A percentile compares a stretch with the other conserved stretches of the same genome.
These are phyloP conservation scores for Macrophomina pseudophaseolina DNA, from an alignment of 2,329 filamentous ascomycete species.

Conservation along the genomic window DNA sequence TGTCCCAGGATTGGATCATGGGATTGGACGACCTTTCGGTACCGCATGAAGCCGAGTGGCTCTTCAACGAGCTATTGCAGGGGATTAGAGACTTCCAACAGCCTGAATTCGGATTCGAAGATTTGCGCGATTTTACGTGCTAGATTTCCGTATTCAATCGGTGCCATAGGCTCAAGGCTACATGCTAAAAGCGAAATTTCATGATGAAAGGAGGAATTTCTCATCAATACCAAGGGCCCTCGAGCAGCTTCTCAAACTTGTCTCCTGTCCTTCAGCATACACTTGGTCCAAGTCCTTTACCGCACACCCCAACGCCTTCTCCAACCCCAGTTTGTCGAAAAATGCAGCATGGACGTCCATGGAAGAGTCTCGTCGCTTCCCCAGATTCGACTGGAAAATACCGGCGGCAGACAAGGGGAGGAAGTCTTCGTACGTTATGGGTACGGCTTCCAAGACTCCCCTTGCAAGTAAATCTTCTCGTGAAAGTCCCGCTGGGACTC, in stretches of 20 bases:
- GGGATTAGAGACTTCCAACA: conserved; percentile 22
- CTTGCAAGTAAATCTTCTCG: background rate
- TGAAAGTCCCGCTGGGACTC: background rate
- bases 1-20: conserved; percentile 29
- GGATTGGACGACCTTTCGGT: conserved; percentile 10
- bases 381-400: conserved; percentile 56
- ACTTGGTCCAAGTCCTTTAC: background rate
- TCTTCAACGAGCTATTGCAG: conserved; percentile 23
- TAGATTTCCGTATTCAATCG: background rate
- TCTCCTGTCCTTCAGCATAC: background rate
- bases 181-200: background rate
- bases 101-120: conserved; percentile 18
- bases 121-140: background rate
- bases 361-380: background rate
- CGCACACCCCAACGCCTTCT: background rate
- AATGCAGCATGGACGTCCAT: background rate
- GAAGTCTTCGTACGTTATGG: conserved; percentile 62
- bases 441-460: conserved; percentile 41
- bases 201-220: conserved; percentile 17
- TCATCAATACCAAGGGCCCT: background rate
- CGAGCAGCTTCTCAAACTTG: background rate
- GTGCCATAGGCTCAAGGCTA: background rate
- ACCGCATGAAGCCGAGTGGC: conserved; percentile 24
- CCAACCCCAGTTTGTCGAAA: background rate
- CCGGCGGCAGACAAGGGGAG: conserved; percentile 59